Percentiles rank a stretch among this genome's conserved stretches.
These are phyloP conservation scores for Talaromyces stipitatus DNA, from an alignment of 495 filamentous ascomycete genomes.

Conservation along the genomic window DNA sequence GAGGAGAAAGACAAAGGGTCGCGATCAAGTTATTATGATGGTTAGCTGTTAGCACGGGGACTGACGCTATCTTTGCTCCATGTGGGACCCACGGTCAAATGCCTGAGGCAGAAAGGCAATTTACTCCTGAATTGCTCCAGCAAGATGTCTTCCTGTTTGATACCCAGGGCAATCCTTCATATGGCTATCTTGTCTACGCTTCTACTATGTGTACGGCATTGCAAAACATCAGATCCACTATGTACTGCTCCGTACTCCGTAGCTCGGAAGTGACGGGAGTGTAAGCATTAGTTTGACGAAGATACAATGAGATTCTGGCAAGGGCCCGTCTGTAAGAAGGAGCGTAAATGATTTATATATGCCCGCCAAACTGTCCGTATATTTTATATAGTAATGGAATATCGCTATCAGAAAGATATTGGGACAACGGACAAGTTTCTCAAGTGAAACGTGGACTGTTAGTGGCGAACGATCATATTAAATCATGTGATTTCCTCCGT, in stretches of 20 bases:
- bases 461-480: background rate
- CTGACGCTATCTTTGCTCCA: background rate
- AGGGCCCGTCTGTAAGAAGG: no score
- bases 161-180: no score
- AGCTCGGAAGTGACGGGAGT: background rate
- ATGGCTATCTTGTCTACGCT: background rate
- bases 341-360: no score
- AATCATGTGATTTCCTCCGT: slow-evolving; percentile 7
- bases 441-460: slow-evolving; percentile 5
- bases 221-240: background rate
- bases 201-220: background rate
- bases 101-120: background rate
- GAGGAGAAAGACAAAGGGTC: background rate
- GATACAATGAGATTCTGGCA: no score
- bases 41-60: background rate
- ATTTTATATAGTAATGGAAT: no score
- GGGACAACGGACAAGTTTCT: background rate
- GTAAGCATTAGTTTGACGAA: background rate
- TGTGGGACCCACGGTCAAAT: background rate
- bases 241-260: background rate
- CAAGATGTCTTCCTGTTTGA: no score
- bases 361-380: no score
- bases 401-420: background rate
- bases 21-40: background rate
- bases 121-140: background rate